These are phyloP conservation scores for Lipomyces mesembrius DNA, from an alignment of 805 yeast genomes.

Conservation along the genomic window DNA sequence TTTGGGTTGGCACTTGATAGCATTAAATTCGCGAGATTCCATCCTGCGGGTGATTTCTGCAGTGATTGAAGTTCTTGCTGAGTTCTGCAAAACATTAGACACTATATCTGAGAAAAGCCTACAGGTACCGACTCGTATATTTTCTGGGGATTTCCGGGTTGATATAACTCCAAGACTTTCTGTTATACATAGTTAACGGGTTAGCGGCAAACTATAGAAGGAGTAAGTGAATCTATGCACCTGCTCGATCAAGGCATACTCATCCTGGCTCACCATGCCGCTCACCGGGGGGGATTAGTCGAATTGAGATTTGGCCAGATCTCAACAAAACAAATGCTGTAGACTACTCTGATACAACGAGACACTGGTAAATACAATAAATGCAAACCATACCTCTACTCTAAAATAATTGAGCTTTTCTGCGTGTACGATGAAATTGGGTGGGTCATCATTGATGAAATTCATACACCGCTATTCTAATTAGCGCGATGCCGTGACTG, in stretches of 20 bases:
- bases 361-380: not conserved
- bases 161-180: conserved; percentile 47
- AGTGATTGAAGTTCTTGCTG: conserved; percentile 63
- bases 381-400: not conserved
- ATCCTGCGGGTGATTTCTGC: conserved; percentile 63
- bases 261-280: conserved; percentile 12
- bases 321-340: not conserved
- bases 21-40: conserved; percentile 60
- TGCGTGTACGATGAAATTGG: not conserved
- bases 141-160: conserved; percentile 64
- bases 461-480: too few species aligned
- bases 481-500: too few species aligned
- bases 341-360: not conserved
- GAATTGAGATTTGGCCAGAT: not conserved
- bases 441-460: too few species aligned
- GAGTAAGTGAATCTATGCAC: not conserved
- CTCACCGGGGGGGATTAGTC: not conserved
- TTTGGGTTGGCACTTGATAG: conserved; percentile 46
- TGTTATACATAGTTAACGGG: conserved; percentile 32
- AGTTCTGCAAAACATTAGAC: conserved; percentile 38
- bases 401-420: not conserved
- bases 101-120: conserved; percentile 48
- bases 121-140: conserved; percentile 62
- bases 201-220: not conserved
- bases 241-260: conserved; percentile 13